phyloP scores from a whole-genome alignment of 225 moss, liverwort and hornwort species.

The Marchantia paleacea region DNA sequence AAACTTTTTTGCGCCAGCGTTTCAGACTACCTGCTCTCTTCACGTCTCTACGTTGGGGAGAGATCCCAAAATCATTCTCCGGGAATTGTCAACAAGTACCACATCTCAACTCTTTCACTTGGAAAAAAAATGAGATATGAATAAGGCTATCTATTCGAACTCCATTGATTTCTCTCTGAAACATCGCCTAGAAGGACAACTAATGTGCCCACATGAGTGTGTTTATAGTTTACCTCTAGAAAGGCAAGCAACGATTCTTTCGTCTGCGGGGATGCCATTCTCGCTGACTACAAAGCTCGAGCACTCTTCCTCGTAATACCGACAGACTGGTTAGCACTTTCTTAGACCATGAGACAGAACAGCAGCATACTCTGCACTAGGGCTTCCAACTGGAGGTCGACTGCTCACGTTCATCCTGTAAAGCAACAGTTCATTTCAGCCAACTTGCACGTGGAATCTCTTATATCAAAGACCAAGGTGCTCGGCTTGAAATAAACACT shows the following conservation, averaged over 20 bases:
- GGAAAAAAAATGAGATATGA: no score
- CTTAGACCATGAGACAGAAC: no score
- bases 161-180: neutral
- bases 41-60: neutral
- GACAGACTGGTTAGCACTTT: no score
- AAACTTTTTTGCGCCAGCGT: neutral
- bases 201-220: neutral
- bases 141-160: no score
- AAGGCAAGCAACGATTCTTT: neutral
- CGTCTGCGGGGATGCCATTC: conserved; percentile 1
- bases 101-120: neutral
- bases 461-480: no score
- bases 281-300: neutral
- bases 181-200: neutral
- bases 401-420: no score
- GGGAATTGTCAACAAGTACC: neutral
- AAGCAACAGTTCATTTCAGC: no score
- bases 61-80: neutral
- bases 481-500: no score
- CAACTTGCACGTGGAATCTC: no score
- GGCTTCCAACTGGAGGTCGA: no score
- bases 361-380: no score
- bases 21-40: neutral
- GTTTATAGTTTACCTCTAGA: neutral
- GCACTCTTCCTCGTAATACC: no score